A percentile compares a stretch with the other conserved stretches of the same genome.
Conservation (phyloP, 2,329 filamentous ascomycete genomes). For the Alternaria tenuissima region DNA sequence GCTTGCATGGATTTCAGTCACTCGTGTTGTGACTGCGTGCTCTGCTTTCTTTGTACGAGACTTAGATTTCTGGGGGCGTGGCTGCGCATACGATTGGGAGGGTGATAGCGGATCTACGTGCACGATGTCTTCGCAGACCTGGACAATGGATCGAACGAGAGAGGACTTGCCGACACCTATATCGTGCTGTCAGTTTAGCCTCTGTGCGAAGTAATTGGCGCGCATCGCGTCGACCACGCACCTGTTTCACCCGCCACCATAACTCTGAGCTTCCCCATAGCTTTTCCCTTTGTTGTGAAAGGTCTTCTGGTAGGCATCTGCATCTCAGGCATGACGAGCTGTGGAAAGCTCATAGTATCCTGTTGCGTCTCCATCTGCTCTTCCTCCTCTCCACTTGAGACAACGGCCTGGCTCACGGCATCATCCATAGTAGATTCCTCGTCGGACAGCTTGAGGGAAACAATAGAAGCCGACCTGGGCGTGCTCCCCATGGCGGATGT, state of each 20-base stretch:
- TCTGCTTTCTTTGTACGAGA: conserved; percentile 36
- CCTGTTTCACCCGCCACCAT: conserved; percentile 82
- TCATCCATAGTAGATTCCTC: conserved; percentile 65
- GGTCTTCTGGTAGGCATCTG: conserved; percentile 87
- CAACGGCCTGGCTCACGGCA: conserved; percentile 62
- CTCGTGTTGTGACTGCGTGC: conserved; percentile 30
- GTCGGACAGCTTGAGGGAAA: conserved; percentile 66
- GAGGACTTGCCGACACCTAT: conserved; percentile 87
- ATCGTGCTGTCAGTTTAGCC: conserved; percentile 21
- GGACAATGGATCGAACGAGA: conserved; percentile 86
- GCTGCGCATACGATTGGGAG: conserved; percentile 35
- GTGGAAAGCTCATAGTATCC: conserved; percentile 62
- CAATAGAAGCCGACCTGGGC: conserved; percentile 67
- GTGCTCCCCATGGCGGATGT: conserved; percentile 64
- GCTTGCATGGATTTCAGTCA: conserved; percentile 56
- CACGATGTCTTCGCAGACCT: conserved; percentile 88
- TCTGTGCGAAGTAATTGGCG: neutral
- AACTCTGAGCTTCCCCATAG: conserved; percentile 87
- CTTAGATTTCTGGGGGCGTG: conserved; percentile 34
- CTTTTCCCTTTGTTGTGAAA: conserved; percentile 86
- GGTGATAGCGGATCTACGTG: conserved; percentile 76
- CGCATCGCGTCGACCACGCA: conserved; percentile 45
- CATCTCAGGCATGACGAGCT: conserved; percentile 98
- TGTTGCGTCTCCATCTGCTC: conserved; percentile 43
- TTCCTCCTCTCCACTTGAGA: conserved; percentile 65